Evolutionary conservation across 306 rosid genomes (phyloP).

Genomic region (Betula pendula): DNA sequence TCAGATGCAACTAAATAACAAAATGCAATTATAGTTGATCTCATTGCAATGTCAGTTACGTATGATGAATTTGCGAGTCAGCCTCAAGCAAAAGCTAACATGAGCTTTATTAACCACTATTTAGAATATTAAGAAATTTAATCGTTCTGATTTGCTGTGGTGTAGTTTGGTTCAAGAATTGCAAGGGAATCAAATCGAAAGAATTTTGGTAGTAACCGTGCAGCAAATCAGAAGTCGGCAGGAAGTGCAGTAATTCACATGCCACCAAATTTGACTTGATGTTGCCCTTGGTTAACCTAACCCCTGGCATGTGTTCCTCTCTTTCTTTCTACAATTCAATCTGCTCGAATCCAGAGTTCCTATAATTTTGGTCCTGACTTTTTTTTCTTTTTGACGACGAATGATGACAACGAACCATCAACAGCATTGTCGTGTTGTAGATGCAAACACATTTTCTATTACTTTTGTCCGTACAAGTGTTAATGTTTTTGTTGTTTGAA

Average conservation of each 20-base stretch:
- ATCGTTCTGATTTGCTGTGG: constrained; percentile 21
- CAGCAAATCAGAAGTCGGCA: constrained; percentile 93
- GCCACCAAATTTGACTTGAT: constrained; percentile 34
- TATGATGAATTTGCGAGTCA: background rate
- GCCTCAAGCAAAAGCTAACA: no score
- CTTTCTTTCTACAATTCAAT: background rate
- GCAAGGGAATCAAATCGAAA: constrained; percentile 89
- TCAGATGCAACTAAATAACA: background rate
- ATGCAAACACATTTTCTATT: background rate
- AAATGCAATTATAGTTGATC: background rate
- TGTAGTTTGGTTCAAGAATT: constrained; percentile 95
- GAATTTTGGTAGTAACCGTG: constrained; percentile 91
- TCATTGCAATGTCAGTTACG: background rate
- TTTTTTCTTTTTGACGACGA: background rate
- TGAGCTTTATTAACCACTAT: no score
- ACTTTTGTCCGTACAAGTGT: background rate
- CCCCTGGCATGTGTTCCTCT: constrained; percentile 8
- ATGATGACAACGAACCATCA: background rate
- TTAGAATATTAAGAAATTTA: constrained; percentile 14
- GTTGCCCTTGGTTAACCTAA: background rate
- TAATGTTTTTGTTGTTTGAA: background rate
- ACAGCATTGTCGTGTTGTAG: background rate
- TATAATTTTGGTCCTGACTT: background rate
- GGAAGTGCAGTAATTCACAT: constrained; percentile 74
- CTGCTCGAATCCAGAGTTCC: background rate